Evolutionary conservation across 169 alveolate species (phyloP), one percentile per base, ranked within the genome.

Genomic region (Ichthyophthirius multifiliis): DNA sequence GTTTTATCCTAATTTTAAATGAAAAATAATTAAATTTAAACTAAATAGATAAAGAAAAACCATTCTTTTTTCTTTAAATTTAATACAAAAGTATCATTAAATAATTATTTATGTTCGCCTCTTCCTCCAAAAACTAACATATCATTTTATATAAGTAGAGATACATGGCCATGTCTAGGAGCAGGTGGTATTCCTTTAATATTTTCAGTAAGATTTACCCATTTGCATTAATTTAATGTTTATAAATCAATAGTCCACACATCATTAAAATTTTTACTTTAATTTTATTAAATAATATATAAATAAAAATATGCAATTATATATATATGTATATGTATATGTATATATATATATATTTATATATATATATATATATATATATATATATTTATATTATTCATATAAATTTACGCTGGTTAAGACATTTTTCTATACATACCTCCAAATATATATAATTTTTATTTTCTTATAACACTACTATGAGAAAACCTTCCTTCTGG

Each of bases 91-190:
- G 73, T 39, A 71, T 81, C 86, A 37, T 67, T 67, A 18, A 71
- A 45, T 37, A 73, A 32, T 12, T 81, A 37, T 23, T 37, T 73
- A 41, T 73, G 41, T 41, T 71, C 65, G 16, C 76, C 80, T 81
- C 86, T 81, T 23, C 86, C 86, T 12, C 86, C 86, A 48, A 65
- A 81, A 30, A 81, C 73, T 9, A 71, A 55, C 5, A 81, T 44
- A 30, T 71, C 43, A 7, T 35, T 16, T 43, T 45, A 47, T 30
- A 67, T 64, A n/a, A n/a, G n/a, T n/a, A n/a, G n/a, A n/a, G n/a
- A n/a, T n/a, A n/a, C n/a, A 74, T 81, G 86, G 10, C 86, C 80
- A 81, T 81, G 75, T 81, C 86, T 67, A 15, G 80, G 76, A 13
- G 75, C 23, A 13, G 86, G 86, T 18, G 86, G 82, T 31, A 47